phyloP scores from a whole-genome alignment of 1,284 basidiomycete species.

The Volvariella surrecta region DNA sequence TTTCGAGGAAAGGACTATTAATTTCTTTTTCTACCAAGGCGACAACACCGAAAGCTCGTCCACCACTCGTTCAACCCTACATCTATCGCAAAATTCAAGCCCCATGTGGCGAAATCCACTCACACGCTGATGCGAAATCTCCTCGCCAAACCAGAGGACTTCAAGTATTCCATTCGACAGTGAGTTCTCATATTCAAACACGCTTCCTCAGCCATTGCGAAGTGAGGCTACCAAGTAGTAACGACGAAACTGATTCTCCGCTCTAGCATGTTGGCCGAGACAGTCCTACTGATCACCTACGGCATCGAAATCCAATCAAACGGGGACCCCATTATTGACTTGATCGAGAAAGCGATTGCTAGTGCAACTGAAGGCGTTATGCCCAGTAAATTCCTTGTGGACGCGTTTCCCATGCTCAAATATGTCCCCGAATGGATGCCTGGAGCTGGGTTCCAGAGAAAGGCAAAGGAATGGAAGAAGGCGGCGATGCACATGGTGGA shows the following conservation, averaged over 20 bases:
- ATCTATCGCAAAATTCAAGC: conserved; percentile 2
- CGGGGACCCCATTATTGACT: conserved; percentile 8
- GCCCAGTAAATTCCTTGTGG: conserved; percentile 16
- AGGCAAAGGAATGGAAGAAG: conserved; percentile 25
- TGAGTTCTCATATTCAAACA: not conserved
- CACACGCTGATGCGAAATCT: not conserved
- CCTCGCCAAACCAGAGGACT: conserved; percentile 3
- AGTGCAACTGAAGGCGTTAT: conserved; percentile 10
- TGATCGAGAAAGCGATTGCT: conserved; percentile 9
- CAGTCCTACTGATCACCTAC: conserved; percentile 8
- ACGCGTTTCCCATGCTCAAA: conserved; percentile 22
- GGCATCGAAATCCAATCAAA: conserved; percentile 10
- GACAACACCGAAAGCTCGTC: conserved; percentile 4
- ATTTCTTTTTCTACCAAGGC: too few relatives aligned
- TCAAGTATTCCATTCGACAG: conserved; percentile 1
- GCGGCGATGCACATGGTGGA: conserved; percentile 15
- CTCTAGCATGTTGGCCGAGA: conserved; percentile 7
- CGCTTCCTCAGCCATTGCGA: too few relatives aligned
- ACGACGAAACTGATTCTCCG: conserved; percentile 2
- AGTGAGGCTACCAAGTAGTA: not conserved
- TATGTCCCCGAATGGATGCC: conserved; percentile 38
- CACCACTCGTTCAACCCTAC: conserved; percentile 5
- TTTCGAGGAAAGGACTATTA: too few relatives aligned
- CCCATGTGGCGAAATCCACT: not conserved
- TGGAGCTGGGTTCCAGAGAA: conserved; percentile 31